phyloP scores from a whole-genome alignment of 495 filamentous ascomycete genomes.

The Bathelium albidoporum region DNA sequence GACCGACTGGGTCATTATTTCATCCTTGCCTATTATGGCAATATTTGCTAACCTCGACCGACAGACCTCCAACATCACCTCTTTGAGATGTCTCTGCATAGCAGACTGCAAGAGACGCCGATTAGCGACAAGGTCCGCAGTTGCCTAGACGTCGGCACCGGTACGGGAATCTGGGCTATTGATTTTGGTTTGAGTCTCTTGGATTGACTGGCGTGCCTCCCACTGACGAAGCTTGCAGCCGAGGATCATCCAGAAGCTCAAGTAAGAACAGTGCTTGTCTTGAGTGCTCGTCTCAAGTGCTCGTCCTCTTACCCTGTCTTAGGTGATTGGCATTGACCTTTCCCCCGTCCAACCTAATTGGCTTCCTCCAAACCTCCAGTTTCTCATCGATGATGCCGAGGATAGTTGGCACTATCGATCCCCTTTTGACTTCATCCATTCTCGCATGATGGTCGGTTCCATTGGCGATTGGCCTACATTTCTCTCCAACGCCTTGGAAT shows the following conservation, averaged over 20 bases:
- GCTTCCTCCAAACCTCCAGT: constrained; percentile 43
- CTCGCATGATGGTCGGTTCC: constrained; percentile 39
- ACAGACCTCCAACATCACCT: constrained; percentile 56
- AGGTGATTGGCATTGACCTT: constrained; percentile 40
- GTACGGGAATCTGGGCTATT: constrained; percentile 32
- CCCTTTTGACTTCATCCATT: constrained; percentile 46
- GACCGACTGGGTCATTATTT: constrained; percentile 22
- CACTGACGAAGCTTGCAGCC: not conserved
- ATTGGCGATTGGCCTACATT: constrained; percentile 41
- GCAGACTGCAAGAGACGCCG: constrained; percentile 45
- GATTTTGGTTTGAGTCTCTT: constrained; percentile 19
- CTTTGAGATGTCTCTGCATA: constrained; percentile 41
- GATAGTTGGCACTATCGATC: constrained; percentile 41
- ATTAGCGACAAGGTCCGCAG: constrained; percentile 28
- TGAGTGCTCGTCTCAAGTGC: constrained; percentile 11
- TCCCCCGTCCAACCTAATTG: constrained; percentile 42
- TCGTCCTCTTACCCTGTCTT: constrained; percentile 19
- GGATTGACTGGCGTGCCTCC: too few species aligned
- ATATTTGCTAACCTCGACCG: constrained; percentile 13
- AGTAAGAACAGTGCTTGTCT: not conserved
- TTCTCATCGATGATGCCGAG: constrained; percentile 46
- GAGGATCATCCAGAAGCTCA: constrained; percentile 9
- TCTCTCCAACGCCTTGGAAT: constrained; percentile 33
- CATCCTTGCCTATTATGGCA: not conserved
- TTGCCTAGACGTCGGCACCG: constrained; percentile 28